Base-by-base conservation (phyloP, 202 grass and related monocot genomes). In the Dendrocalamus latiflorus region DNA sequence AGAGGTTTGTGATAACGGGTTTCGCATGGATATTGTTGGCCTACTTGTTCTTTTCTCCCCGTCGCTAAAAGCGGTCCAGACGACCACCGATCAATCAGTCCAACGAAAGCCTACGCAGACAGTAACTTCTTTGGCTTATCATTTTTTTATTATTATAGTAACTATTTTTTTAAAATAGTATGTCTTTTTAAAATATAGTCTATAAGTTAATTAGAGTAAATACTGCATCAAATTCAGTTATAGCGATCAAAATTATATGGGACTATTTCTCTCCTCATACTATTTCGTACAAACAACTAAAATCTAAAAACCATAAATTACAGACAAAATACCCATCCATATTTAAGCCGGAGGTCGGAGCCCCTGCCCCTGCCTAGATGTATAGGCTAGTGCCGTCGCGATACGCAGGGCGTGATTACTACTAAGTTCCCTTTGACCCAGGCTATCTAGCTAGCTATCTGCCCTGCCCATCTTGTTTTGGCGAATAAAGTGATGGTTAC, bases 21-120 rank as follows among this genome's bases (percentile, higher is more conserved):
- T 76, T 87, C 75, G 72, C 84, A 75, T 83, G 85, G 85, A 82
- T 65, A 83, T 68, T 75, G 81, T 66, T 80, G 79, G 36, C 53
- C 36, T 1, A n/a, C 38, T 28, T 65, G 79, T 84, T 83, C 74
- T 86, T 86, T 83, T 80, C 76, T 74, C 70, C 18, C 53, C 72
- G 25, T 56, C 51, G 6, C 48, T 9, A 72, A 83, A 76, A 84
- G 81, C 65, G 73, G 74, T 72, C 34, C 10, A 28, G 25, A 17
- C 53, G 53, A 55, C 53, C 20, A 9, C 20, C 60, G 4, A 22
- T 48, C 50, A 9, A 21, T 47, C 45, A 33, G 76, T 62, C 56
- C 12, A 2, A 25, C 34, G 30, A 12, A 65, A 53, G 72, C 65
- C 44, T 25, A 36, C n/a, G 13, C 39, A 41, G 1, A 41, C 5